A percentile compares a stretch with the other conserved stretches of the same genome.
Conservation (phyloP, 768 basidiomycete species). For the Termitomyces titanicus region DNA sequence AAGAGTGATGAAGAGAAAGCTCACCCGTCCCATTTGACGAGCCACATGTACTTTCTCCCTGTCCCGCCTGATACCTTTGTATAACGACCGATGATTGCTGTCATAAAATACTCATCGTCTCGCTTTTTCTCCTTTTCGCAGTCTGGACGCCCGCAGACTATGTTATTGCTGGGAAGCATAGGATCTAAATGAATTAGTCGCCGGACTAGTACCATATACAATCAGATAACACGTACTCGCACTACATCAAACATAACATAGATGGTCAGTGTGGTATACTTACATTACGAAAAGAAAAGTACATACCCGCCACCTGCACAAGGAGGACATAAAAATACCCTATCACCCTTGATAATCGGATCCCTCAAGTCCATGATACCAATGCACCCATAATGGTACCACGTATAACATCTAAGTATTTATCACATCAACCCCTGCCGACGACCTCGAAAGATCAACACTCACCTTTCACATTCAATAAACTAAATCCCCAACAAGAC, state of each 20-base stretch:
- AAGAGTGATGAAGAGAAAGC: slow-evolving; percentile 2
- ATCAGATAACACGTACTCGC: slow-evolving; percentile 10
- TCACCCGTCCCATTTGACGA: slow-evolving; percentile 40
- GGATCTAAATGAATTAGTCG: slow-evolving; percentile 10
- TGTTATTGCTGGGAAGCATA: slow-evolving; percentile 1
- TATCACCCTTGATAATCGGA: slow-evolving; percentile 25
- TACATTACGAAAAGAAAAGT: not conserved
- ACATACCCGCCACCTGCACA: slow-evolving; percentile 33
- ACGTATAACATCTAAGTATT: slow-evolving; percentile 32
- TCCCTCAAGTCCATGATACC: slow-evolving; percentile 34
- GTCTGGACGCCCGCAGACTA: slow-evolving; percentile 24
- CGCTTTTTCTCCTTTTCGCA: slow-evolving; percentile 19
- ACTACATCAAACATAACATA: not conserved
- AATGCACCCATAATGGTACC: slow-evolving; percentile 54
- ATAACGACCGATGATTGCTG: slow-evolving; percentile 30
- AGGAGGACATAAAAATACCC: slow-evolving; percentile 38
- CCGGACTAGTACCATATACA: not conserved
- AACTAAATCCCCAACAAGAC: slow-evolving; percentile 11
- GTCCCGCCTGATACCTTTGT: slow-evolving; percentile 21
- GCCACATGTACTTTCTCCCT: slow-evolving; percentile 24
- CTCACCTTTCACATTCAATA: slow-evolving; percentile 13
- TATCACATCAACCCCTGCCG: not conserved
- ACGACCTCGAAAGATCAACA: not conserved
- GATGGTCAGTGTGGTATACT: not conserved
- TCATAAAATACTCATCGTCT: slow-evolving; percentile 26